phyloP scores from a whole-genome alignment of 805 yeast genomes.

The Kodamaea sagamina region DNA sequence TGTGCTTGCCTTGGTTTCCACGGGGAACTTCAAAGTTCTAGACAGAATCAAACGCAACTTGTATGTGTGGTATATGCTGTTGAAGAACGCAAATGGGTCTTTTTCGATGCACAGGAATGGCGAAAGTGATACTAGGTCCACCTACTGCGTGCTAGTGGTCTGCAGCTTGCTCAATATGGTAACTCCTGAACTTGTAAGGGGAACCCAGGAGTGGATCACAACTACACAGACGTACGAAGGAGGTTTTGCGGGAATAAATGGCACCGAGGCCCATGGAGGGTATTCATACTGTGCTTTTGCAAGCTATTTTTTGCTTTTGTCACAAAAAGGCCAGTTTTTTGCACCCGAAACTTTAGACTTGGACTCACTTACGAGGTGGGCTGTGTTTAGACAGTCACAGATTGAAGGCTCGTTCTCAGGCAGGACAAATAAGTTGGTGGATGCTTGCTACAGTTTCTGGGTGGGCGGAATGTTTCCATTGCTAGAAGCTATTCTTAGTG shows the following conservation, averaged over 20 bases:
- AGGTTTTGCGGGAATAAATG: slow-evolving; percentile 84
- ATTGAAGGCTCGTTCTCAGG: slow-evolving; percentile 91
- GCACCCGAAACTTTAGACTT: slow-evolving; percentile 34
- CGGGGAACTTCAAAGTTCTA: slow-evolving; percentile 36
- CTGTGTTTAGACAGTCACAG: slow-evolving; percentile 61
- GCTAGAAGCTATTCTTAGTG: slow-evolving; percentile 50
- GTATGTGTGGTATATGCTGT: slow-evolving; percentile 61
- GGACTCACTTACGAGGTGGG: slow-evolving; percentile 63
- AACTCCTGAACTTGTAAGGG: slow-evolving; percentile 58
- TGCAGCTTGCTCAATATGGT: slow-evolving; percentile 65
- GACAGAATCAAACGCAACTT: slow-evolving; percentile 38
- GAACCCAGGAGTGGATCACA: slow-evolving; percentile 59
- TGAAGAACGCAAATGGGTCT: slow-evolving; percentile 74
- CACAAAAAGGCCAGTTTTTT: slow-evolving; percentile 33
- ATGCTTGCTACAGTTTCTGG: slow-evolving; percentile 97
- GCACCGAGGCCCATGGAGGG: slow-evolving; percentile 93
- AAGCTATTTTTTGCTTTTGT: slow-evolving; percentile 53
- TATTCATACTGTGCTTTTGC: slow-evolving; percentile 86
- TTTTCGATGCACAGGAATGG: slow-evolving; percentile 76
- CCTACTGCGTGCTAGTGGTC: slow-evolving; percentile 79
- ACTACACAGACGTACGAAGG: slow-evolving; percentile 92
- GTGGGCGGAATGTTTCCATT: slow-evolving; percentile 76
- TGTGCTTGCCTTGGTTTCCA: slow-evolving; percentile 57
- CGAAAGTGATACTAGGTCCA: slow-evolving; percentile 82
- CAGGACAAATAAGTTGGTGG: slow-evolving; percentile 89